A percentile compares a stretch with the other conserved stretches of the same genome.
phyloP scores from a whole-genome alignment of 2,329 filamentous ascomycete species.

The Orbilia ellipsospora region DNA sequence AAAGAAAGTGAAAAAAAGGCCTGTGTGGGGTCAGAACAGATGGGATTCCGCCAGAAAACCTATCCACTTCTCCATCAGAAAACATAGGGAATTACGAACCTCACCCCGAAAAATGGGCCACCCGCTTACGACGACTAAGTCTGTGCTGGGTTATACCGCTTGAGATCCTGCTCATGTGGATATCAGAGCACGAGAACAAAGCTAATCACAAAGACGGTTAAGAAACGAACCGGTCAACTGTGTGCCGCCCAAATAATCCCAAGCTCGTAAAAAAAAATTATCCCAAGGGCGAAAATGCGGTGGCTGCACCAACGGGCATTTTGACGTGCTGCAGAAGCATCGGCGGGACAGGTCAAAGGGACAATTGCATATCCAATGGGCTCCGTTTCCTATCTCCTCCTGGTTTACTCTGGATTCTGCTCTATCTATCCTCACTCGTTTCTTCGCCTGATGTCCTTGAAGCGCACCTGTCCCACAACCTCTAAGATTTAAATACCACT shows the following conservation, averaged over 20 bases:
- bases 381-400: conserved; percentile 35
- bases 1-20: not conserved
- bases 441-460: conserved; percentile 2
- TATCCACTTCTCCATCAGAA: conserved; percentile 21
- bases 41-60: conserved; percentile 46
- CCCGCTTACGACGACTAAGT: not conserved
- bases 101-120: conserved; percentile 1
- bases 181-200: conserved; percentile 30
- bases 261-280: not conserved
- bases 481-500: not conserved
- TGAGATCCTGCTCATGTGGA: conserved; percentile 20
- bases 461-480: conserved; percentile 29
- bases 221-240: conserved; percentile 1
- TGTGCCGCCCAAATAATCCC: conserved; percentile 19
- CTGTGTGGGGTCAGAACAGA: conserved; percentile 3
- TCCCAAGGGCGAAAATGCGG: conserved; percentile 23
- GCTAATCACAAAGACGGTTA: conserved; percentile 18
- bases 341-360: conserved; percentile 52
- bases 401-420: not conserved
- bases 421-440: not conserved
- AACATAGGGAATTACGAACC: not conserved
- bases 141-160: not conserved
- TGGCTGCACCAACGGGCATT: conserved; percentile 36
- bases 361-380: conserved; percentile 51
- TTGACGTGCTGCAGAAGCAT: conserved; percentile 55